phyloP scores from a whole-genome alignment of 352 stramenopile genomes.

The Phytophthora ohioensis region DNA sequence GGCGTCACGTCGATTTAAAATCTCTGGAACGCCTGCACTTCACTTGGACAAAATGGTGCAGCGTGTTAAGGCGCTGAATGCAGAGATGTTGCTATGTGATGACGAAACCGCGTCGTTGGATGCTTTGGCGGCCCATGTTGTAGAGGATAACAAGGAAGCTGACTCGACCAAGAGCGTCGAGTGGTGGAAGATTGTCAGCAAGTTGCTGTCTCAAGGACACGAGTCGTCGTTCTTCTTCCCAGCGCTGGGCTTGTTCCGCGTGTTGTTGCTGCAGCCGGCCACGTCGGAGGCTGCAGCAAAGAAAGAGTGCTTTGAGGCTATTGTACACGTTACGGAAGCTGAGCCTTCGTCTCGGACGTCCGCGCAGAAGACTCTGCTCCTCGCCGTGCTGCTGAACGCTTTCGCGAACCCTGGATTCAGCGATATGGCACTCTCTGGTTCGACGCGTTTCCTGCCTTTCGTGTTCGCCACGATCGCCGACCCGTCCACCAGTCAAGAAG shows the following conservation, averaged over 20 bases:
- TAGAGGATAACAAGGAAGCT: slow-evolving; percentile 25
- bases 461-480: slow-evolving; percentile 68
- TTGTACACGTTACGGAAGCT: slow-evolving; percentile 49
- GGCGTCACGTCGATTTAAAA: slow-evolving; percentile 60
- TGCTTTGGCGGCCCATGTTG: slow-evolving; percentile 38
- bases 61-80: slow-evolving; percentile 53
- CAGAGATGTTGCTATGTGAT: slow-evolving; percentile 33
- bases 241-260: slow-evolving; percentile 63
- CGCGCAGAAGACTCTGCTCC: slow-evolving; percentile 62
- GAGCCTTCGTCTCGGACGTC: slow-evolving; percentile 39
- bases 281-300: slow-evolving; percentile 38
- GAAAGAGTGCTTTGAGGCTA: slow-evolving; percentile 60
- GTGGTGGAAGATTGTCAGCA: slow-evolving; percentile 59
- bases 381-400: slow-evolving; percentile 72
- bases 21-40: slow-evolving; percentile 60
- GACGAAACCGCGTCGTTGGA: slow-evolving; percentile 44
- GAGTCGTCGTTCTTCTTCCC: slow-evolving; percentile 61
- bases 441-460: slow-evolving; percentile 69
- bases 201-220: slow-evolving; percentile 49
- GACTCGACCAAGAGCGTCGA: slow-evolving; percentile 22
- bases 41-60: slow-evolving; percentile 59
- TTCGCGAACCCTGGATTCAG: slow-evolving; percentile 64
- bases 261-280: slow-evolving; percentile 58
- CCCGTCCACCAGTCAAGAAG: slow-evolving; percentile 42
- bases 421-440: slow-evolving; percentile 57